These are phyloP conservation scores for Coelastrella sp. DNA, from an alignment of 139 green algal genomes.

Conservation along the genomic window DNA sequence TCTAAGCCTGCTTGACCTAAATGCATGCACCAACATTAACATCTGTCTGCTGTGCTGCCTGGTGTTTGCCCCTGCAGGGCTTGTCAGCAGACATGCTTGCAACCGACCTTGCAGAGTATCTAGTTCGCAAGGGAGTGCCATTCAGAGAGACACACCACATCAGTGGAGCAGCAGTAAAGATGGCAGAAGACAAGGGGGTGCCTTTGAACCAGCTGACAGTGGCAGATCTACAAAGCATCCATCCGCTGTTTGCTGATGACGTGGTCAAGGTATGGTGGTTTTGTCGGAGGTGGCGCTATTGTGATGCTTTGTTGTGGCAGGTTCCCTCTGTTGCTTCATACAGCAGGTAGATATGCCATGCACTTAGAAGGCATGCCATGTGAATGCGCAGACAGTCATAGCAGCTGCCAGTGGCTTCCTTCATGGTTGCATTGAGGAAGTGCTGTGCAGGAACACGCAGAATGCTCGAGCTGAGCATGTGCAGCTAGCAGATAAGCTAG, in stretches of 20 bases:
- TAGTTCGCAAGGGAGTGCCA: slow-evolving; percentile 94
- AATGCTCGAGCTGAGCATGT: too few relatives aligned
- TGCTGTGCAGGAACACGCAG: too few relatives aligned
- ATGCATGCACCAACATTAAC: too few relatives aligned
- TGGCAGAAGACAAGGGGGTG: slow-evolving; percentile 89
- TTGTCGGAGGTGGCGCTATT: not conserved
- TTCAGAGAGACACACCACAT: slow-evolving; percentile 97
- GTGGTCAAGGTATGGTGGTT: slow-evolving; percentile 74
- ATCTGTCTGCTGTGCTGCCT: too few relatives aligned
- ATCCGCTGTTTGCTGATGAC: slow-evolving; percentile 93
- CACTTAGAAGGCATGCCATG: too few relatives aligned
- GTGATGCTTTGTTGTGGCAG: not conserved
- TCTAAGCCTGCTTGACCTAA: too few relatives aligned
- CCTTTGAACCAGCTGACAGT: slow-evolving; percentile 83
- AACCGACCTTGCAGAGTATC: slow-evolving; percentile 99
- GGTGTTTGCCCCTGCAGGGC: slow-evolving; percentile 52
- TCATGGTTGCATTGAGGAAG: too few relatives aligned
- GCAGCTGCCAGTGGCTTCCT: too few relatives aligned
- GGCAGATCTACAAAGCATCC: slow-evolving; percentile 86
- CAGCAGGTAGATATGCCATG: too few relatives aligned
- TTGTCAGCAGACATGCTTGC: slow-evolving; percentile 97
- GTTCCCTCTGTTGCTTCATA: not conserved
- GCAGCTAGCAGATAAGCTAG: too few relatives aligned
- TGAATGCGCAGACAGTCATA: too few relatives aligned
- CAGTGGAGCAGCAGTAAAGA: slow-evolving; percentile 90